Conservation (phyloP, 192 early-diverging fungal genomes). For the Coemansia sp. region DNA sequence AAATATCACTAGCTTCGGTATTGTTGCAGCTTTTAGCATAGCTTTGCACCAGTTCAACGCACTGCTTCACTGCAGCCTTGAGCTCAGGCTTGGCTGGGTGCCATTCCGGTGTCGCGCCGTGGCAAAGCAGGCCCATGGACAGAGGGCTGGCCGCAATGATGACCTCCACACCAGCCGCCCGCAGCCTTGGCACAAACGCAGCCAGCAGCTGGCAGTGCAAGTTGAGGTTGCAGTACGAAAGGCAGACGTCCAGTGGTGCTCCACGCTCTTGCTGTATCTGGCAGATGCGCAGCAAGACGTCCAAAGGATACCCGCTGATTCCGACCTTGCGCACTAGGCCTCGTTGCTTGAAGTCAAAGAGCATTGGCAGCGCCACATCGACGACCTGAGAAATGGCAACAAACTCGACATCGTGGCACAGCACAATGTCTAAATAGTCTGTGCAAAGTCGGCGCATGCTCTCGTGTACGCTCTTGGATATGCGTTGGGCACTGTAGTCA, state of each 20-base stretch:
- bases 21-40: background rate
- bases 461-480: conserved; percentile 53
- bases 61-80: conserved; percentile 51
- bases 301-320: conserved; percentile 67
- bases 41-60: conserved; percentile 40
- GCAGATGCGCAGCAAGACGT: conserved; percentile 59
- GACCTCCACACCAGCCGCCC: conserved; percentile 54
- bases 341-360: conserved; percentile 52
- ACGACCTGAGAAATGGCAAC: conserved; percentile 56
- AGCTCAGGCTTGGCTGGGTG: conserved; percentile 63
- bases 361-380: conserved; percentile 55
- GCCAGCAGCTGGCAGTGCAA: conserved; percentile 60
- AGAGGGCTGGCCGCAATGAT: conserved; percentile 68
- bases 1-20: conserved; percentile 5
- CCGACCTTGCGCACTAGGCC: conserved; percentile 67
- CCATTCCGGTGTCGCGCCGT: conserved; percentile 58
- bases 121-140: conserved; percentile 66
- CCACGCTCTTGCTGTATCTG: conserved; percentile 54
- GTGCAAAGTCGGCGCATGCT: conserved; percentile 62
- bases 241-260: conserved; percentile 59
- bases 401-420: conserved; percentile 79
- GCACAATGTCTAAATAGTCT: conserved; percentile 67
- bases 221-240: conserved; percentile 71
- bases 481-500: conserved; percentile 60
- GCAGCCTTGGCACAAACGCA: conserved; percentile 55